These are phyloP conservation scores for Daldinia concentrica DNA, from an alignment of 495 filamentous ascomycete genomes.

Conservation along the genomic window DNA sequence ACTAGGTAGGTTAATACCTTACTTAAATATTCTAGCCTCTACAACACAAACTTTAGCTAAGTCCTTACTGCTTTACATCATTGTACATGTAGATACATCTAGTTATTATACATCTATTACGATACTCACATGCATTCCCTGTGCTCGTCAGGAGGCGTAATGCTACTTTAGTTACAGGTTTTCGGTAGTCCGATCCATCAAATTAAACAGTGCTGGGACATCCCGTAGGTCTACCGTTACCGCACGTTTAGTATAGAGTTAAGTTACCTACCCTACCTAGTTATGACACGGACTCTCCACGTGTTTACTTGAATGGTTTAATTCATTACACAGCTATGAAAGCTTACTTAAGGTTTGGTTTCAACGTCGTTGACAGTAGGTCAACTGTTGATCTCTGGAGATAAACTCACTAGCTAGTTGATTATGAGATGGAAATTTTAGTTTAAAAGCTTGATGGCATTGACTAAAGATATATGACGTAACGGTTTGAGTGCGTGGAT, in stretches of 20 bases:
- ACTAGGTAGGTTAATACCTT: no score
- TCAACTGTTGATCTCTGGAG: no score
- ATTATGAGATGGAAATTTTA: no score
- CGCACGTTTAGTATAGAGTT: no score
- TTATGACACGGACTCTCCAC: background rate
- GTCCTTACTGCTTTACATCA: background rate
- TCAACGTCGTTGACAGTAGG: background rate
- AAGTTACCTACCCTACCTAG: no score
- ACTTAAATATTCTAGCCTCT: background rate
- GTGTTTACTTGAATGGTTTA: background rate
- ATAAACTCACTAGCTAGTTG: no score
- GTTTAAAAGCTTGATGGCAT: no score
- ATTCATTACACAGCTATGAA: background rate
- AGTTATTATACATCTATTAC: no score
- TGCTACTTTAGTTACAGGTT: background rate
- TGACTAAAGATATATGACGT: no score
- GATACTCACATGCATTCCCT: background rate
- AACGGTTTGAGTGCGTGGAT: no score
- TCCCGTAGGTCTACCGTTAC: background rate
- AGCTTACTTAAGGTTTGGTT: background rate
- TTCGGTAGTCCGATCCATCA: background rate
- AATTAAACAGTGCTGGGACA: background rate
- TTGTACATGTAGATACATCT: background rate
- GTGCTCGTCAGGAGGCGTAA: background rate
- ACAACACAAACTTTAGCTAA: background rate